phyloP scores from a whole-genome alignment of 2,329 filamentous ascomycete genomes.

The Atkinsonella hypoxylon region DNA sequence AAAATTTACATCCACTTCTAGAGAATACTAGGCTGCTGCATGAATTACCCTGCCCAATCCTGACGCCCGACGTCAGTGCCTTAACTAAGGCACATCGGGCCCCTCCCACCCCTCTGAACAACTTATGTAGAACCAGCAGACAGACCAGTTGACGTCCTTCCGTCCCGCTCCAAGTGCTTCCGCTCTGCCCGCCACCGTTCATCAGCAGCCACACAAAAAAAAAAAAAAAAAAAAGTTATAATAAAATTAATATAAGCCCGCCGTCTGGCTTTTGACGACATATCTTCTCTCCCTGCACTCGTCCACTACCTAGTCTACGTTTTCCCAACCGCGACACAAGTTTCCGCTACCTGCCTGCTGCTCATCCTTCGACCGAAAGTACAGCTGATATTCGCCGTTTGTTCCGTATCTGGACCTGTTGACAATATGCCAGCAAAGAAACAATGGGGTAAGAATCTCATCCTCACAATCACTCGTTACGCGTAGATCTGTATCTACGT shows the following conservation, averaged over 20 bases:
- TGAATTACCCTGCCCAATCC: neutral
- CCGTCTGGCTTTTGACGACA: neutral
- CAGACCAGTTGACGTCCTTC: no score
- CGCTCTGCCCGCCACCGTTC: neutral
- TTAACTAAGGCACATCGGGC: neutral
- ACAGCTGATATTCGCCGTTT: neutral
- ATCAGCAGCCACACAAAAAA: neutral
- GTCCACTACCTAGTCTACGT: neutral
- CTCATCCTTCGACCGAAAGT: no score
- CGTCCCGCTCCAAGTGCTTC: neutral
- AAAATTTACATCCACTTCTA: no score
- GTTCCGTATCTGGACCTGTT: neutral
- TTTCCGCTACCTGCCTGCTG: neutral
- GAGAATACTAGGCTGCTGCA: no score
- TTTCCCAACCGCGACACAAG: neutral
- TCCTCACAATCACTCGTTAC: conserved; percentile 6
- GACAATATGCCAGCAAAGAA: conserved; percentile 32
- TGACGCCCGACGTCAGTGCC: neutral
- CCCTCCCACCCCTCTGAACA: neutral
- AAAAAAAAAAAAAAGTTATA: neutral
- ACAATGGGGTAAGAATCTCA: conserved; percentile 28
- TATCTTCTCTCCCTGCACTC: neutral
- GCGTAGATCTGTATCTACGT: conserved; percentile 2
- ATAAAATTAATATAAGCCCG: neutral
- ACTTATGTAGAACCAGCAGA: neutral